A percentile compares a stretch with the other conserved stretches of the same genome.
Conservation (phyloP, 2,329 filamentous ascomycete genomes). For the Nigrospora oryzae region DNA sequence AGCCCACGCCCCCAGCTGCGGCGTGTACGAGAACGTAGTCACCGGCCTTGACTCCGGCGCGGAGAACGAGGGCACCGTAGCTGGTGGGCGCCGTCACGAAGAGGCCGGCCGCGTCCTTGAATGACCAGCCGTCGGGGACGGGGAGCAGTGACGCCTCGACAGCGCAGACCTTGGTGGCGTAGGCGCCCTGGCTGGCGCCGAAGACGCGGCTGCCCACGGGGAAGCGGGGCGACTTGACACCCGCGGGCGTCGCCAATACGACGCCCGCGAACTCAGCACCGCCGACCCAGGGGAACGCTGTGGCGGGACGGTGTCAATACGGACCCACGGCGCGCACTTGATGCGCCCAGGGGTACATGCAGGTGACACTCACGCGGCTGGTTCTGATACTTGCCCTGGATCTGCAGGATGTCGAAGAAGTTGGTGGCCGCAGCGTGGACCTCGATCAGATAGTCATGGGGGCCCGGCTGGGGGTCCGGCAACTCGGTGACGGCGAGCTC, state of each 20-base stretch:
- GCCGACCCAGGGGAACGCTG: conserved; percentile 75
- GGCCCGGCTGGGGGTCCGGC: conserved; percentile 62
- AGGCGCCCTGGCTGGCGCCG: conserved; percentile 78
- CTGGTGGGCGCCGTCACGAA: conserved; percentile 90
- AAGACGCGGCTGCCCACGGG: conserved; percentile 77
- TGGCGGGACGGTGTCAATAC: too few relatives aligned
- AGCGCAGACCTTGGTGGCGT: conserved; percentile 66
- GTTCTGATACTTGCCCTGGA: conserved; percentile 90
- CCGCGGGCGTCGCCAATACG: conserved; percentile 57
- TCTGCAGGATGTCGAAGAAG: conserved; percentile 95
- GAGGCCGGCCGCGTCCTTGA: conserved; percentile 75
- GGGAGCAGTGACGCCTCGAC: conserved; percentile 60
- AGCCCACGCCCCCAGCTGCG: conserved; percentile 82
- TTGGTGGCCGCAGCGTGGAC: conserved; percentile 86
- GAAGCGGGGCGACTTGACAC: conserved; percentile 45
- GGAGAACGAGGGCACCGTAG: conserved; percentile 72
- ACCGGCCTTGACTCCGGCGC: conserved; percentile 68
- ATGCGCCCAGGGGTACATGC: not conserved
- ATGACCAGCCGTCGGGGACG: conserved; percentile 74
- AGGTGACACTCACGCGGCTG: conserved; percentile 53
- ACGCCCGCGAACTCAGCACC: conserved; percentile 82
- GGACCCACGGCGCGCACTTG: too few relatives aligned
- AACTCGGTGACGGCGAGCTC: conserved; percentile 70
- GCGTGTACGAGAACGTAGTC: conserved; percentile 89
- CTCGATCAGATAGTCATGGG: conserved; percentile 75